Percentiles rank a stretch among this genome's conserved stretches.
Conservation (phyloP, 177 flowering plant species). For the Vitis hybrid region DNA sequence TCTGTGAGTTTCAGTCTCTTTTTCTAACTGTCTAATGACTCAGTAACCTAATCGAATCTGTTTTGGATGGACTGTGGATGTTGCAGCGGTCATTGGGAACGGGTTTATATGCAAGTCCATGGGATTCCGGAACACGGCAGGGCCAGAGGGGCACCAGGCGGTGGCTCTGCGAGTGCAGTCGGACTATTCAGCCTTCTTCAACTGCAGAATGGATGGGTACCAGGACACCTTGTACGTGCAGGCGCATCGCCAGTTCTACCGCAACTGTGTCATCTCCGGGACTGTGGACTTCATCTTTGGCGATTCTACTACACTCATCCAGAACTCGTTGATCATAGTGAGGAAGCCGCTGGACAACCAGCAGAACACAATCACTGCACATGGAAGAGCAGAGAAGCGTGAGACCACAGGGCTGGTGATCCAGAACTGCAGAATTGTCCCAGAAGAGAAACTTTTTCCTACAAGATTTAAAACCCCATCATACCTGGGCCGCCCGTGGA, state of each 20-base stretch:
- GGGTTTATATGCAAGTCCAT: conserved; percentile 40
- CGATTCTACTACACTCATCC: conserved; percentile 30
- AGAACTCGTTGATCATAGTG: conserved; percentile 40
- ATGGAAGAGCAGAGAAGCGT: conserved; percentile 24
- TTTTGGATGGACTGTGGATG: too few relatives aligned
- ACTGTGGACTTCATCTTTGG: conserved; percentile 64
- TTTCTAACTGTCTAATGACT: background rate
- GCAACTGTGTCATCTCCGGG: conserved; percentile 54
- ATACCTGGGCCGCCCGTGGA: conserved; percentile 40
- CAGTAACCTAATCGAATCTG: background rate
- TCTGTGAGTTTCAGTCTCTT: conserved; percentile 28
- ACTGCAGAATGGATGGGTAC: conserved; percentile 55
- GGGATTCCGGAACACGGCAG: conserved; percentile 55
- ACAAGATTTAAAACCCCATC: conserved; percentile 27
- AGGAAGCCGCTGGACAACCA: conserved; percentile 38
- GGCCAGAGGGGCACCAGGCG: conserved; percentile 51
- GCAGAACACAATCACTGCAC: conserved; percentile 46
- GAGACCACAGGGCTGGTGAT: conserved; percentile 40
- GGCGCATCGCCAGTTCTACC: conserved; percentile 47
- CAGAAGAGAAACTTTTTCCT: conserved; percentile 32
- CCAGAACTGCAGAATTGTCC: conserved; percentile 53
- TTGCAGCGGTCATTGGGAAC: conserved; percentile 37
- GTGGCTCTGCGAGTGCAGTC: conserved; percentile 47
- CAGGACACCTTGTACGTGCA: conserved; percentile 52
- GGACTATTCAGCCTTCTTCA: conserved; percentile 40